Base-by-base conservation (phyloP, 257 asterid species). In the Fraxinus cuspidata region DNA sequence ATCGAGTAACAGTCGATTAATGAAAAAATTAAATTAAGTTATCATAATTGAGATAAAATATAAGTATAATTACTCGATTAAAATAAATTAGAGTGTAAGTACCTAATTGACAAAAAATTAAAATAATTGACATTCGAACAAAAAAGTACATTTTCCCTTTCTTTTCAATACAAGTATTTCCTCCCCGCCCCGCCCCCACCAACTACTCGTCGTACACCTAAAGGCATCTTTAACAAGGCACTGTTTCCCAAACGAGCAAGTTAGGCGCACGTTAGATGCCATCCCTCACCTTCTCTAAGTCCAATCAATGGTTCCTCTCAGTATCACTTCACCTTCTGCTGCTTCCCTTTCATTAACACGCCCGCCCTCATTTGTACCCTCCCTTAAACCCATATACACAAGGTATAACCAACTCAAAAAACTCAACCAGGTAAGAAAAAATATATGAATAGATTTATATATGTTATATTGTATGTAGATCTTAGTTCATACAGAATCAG, bases 231-330 rank as follows among this genome's bases (percentile, higher is more conserved):
- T 60, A 60, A 21, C 79, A 65, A 27, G 77, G 85, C 91, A 82
- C 87, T 13, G 4, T n/a, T 83, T 71, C 72, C 71, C 70, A 73
- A 71, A 82, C 53, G 44, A 44, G 74, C 21, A 25, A 47, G 56
- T 65, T 25, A 75, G 85, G 88, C 77, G 83, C 82, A 80, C 35
- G 71, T 77, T 82, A 67, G 88, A 66, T 77, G 88, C 82, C 75
- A 51, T 86, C 82, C 69, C 23, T 85, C 84, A 35, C 78, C 80
- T 82, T 80, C 69, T 27, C 82, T 72, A 47, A 4, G 82, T 56
- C 29, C 19, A 13, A 51, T 72, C 86, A n/a, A 92, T 92, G 97
- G 84, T 75, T 78, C 77, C 87, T 77, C 85, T 87, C 80, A 27
- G 69, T 40, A 81, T 86, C 63, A 68, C 87, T 53, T 38, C 89